Conservation (phyloP, 805 yeast genomes). For the Candida piceae region DNA sequence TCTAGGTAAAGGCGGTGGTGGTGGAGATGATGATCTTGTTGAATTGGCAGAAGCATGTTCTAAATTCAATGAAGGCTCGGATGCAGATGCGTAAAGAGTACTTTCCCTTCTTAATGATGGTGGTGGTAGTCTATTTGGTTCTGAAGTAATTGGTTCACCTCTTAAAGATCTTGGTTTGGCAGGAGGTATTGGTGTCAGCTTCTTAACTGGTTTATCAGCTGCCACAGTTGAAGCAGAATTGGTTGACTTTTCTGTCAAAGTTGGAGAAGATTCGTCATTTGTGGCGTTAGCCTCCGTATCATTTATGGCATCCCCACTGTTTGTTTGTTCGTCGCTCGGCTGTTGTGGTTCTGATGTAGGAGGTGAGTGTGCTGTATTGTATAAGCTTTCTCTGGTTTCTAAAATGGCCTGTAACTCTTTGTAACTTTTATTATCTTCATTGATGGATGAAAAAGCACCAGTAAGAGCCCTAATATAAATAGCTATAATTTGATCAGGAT, state of each 20-base stretch:
- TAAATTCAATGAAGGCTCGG: slow-evolving; percentile 2
- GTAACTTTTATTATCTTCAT: slow-evolving; percentile 32
- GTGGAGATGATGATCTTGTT: no score
- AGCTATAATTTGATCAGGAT: slow-evolving; percentile 62
- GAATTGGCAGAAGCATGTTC: slow-evolving; percentile 8
- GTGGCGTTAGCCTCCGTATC: no score
- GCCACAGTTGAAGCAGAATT: slow-evolving; percentile 5
- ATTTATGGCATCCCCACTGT: no score
- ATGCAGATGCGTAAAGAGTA: slow-evolving; percentile 13
- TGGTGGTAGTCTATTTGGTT: neutral
- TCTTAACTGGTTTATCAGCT: slow-evolving; percentile 3
- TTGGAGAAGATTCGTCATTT: slow-evolving; percentile 13
- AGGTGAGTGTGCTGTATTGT: no score
- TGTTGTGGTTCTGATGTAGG: no score
- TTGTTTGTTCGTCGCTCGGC: no score
- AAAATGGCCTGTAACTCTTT: slow-evolving; percentile 19
- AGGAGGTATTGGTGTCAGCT: slow-evolving; percentile 39
- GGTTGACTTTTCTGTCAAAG: slow-evolving; percentile 3
- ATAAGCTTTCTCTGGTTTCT: slow-evolving; percentile 4
- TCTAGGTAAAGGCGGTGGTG: slow-evolving; percentile 15
- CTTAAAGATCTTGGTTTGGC: slow-evolving; percentile 39
- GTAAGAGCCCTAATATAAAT: slow-evolving; percentile 79
- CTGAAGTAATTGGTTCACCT: slow-evolving; percentile 23
- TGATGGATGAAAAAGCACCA: slow-evolving; percentile 55
- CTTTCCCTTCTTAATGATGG: slow-evolving; percentile 17